Evolutionary conservation across 2,329 filamentous ascomycete species (phyloP), one percentile per base, ranked within the genome.

Genomic region (Hansfordia pulvinata): DNA sequence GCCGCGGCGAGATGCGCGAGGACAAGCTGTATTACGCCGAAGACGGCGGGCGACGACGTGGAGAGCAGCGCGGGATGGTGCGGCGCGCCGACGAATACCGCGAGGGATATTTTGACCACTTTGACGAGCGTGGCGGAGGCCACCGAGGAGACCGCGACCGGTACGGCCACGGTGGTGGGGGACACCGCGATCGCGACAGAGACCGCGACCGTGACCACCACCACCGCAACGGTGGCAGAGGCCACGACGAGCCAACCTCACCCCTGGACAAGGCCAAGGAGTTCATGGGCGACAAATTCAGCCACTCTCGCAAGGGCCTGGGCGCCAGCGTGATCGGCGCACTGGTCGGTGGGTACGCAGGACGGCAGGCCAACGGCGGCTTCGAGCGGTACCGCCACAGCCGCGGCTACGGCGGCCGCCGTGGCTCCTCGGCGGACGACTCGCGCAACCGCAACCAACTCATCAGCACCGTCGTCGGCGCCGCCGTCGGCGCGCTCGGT

Each of bases 321-420:
- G 62, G 64, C 20, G 57, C 58, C 6, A 58, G 63, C 14, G 52
- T 70, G 7, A 42, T 70, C 3, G 66, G 66, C 10, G 65, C 66
- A 13, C 51, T 69, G 2, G 57, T 69, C 2, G 66, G 66, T 19
- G 66, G 65, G 3, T 43, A 67, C 8, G 62, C 62, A n/a, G 64
- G 59, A 10, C 52, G 58, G 16, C 58, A 65, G 37, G 61, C 54
- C 2, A 53, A 52, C 23, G 58, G 62, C 17, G 54, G 53, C 6
- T 49, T 52, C n/a, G 43, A 40, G 26, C 42, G 44, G 14, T 41
- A 49, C 15, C 35, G 37, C 10, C 33, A 34, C 20, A 26, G 31
- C 6, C 37, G 39, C 17, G 18, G 28, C 34, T 29, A 33, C 8
- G 35, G 35, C 23, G 40, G 31, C 25, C 41, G 40, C 14, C 41